Conservation (phyloP, 768 basidiomycete genomes). For the Mycena chlorophos region DNA sequence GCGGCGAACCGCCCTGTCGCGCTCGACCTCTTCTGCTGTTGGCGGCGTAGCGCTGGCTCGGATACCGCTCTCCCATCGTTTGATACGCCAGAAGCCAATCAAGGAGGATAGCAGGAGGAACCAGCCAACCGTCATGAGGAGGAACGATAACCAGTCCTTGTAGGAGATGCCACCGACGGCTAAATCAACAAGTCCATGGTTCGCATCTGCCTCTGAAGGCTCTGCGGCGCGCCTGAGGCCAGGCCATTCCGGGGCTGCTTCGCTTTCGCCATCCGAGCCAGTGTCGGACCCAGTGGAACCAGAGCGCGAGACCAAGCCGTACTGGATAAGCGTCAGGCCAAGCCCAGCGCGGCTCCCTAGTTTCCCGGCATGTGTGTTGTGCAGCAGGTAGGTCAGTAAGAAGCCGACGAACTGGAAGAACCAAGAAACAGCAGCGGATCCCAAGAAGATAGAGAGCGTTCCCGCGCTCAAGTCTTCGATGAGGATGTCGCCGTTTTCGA, state of each 20-base stretch:
- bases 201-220: constrained; percentile 13
- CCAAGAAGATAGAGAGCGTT: constrained; percentile 66
- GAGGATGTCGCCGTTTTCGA: constrained; percentile 60
- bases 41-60: constrained; percentile 40
- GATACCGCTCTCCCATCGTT: constrained; percentile 79
- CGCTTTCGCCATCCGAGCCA: constrained; percentile 19
- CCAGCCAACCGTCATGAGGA: constrained; percentile 94
- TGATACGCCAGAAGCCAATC: constrained; percentile 81
- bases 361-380: constrained; percentile 89
- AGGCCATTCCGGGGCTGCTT: constrained; percentile 20
- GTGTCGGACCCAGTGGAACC: constrained; percentile 32
- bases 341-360: constrained; percentile 92
- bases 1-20: constrained; percentile 51
- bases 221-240: constrained; percentile 1
- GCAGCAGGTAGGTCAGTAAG: constrained; percentile 88
- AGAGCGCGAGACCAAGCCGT: constrained; percentile 72
- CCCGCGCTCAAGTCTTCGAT: constrained; percentile 92
- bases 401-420: constrained; percentile 98
- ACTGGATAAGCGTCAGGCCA: constrained; percentile 94
- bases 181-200: constrained; percentile 24
- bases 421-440: constrained; percentile 83
- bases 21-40: constrained; percentile 49
- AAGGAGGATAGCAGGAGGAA: constrained; percentile 84
- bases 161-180: constrained; percentile 42
- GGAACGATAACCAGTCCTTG: constrained; percentile 86